Conservation (phyloP, 2,329 filamentous ascomycete genomes). For the Incumbomyces delicatus region DNA sequence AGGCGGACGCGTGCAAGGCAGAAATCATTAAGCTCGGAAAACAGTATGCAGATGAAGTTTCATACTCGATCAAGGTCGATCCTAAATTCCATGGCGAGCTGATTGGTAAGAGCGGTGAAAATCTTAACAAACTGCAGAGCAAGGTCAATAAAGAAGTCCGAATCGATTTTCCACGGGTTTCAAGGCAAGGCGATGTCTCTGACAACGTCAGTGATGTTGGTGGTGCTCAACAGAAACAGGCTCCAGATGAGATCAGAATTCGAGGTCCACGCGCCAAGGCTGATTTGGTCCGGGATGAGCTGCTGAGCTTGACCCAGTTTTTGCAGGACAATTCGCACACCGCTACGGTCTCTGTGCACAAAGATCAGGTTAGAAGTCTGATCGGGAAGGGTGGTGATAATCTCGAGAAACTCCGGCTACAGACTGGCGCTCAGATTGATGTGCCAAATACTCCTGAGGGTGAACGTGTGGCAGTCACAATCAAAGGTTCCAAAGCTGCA, state of each 20-base stretch:
- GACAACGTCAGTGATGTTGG: conserved; percentile 60
- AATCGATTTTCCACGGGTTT: conserved; percentile 79
- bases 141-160: conserved; percentile 69
- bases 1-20: conserved; percentile 75
- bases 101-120: conserved; percentile 76
- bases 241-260: conserved; percentile 77
- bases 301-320: conserved; percentile 80
- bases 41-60: conserved; percentile 83
- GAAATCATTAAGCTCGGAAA: conserved; percentile 72
- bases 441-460: conserved; percentile 73
- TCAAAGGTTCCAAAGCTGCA: conserved; percentile 86
- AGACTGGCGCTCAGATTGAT: conserved; percentile 81
- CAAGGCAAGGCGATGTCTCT: conserved; percentile 55
- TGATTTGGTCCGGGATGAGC: conserved; percentile 83
- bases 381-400: conserved; percentile 85
- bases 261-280: conserved; percentile 88
- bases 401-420: conserved; percentile 78
- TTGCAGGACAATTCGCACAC: conserved; percentile 77
- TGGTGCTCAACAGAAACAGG: conserved; percentile 58
- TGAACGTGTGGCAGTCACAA: conserved; percentile 70
- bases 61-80: conserved; percentile 77
- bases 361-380: conserved; percentile 84
- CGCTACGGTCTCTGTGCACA: conserved; percentile 72
- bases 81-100: conserved; percentile 90
- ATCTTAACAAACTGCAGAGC: conserved; percentile 85